phyloP scores from a whole-genome alignment of 495 filamentous ascomycete species.

The Hypoxylon subgilvum region DNA sequence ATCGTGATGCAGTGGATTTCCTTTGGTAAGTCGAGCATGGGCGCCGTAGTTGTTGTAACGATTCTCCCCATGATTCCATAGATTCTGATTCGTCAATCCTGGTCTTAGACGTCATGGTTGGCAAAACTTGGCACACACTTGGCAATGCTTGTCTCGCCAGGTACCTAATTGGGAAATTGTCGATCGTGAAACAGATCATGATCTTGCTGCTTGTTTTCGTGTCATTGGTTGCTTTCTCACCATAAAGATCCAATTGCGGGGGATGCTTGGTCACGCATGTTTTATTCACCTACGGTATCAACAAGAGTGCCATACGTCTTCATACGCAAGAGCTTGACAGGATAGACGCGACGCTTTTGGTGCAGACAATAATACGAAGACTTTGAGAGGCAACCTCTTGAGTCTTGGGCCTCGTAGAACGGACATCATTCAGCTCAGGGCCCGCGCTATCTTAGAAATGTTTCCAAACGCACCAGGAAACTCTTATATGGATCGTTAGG shows the following conservation, averaged over 20 bases:
- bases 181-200: conserved; percentile 13
- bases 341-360: no score
- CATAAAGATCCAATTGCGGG: background rate
- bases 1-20: conserved; percentile 8
- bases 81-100: conserved; percentile 15
- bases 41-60: background rate
- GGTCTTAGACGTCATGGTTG: conserved; percentile 18
- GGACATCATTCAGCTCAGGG: background rate
- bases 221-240: background rate
- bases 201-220: conserved; percentile 2
- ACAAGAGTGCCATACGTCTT: no score
- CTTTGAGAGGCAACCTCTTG: no score
- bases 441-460: no score
- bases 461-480: no score
- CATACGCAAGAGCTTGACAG: no score
- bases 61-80: background rate
- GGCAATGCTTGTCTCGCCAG: conserved; percentile 29
- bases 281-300: no score
- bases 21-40: conserved; percentile 22
- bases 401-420: background rate
- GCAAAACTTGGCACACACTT: conserved; percentile 29
- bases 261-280: background rate
- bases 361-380: no score
- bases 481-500: no score
- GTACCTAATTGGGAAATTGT: conserved; percentile 22